These are phyloP conservation scores for Kluyveromyces starmeri DNA, from an alignment of 805 yeast genomes.

Conservation along the genomic window DNA sequence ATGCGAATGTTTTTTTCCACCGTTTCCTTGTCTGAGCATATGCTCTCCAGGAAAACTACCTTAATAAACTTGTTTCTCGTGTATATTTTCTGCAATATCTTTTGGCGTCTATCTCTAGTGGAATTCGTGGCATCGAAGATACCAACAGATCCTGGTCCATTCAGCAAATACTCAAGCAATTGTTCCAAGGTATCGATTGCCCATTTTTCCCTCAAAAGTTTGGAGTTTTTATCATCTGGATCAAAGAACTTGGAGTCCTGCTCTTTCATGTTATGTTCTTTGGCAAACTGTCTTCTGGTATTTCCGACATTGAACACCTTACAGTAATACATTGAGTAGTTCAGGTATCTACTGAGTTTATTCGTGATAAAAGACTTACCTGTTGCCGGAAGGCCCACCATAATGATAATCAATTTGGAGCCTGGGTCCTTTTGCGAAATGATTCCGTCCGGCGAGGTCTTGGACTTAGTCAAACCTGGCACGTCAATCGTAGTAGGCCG, in stretches of 20 bases:
- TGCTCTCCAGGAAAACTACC: constrained; percentile 76
- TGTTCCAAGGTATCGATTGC: constrained; percentile 90
- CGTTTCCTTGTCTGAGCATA: constrained; percentile 71
- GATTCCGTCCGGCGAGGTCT: constrained; percentile 67
- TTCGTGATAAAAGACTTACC: constrained; percentile 93
- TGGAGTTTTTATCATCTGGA: constrained; percentile 62
- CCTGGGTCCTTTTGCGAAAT: constrained; percentile 62
- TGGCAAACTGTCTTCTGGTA: constrained; percentile 70
- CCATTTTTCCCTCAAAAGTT: constrained; percentile 79
- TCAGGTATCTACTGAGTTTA: constrained; percentile 79
- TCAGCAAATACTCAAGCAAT: constrained; percentile 67
- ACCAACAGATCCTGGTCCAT: constrained; percentile 85
- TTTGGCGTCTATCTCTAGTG: constrained; percentile 53
- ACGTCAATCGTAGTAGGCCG: constrained; percentile 81
- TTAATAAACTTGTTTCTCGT: constrained; percentile 56
- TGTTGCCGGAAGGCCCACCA: constrained; percentile 95
- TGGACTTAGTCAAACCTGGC: constrained; percentile 82
- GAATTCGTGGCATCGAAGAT: constrained; percentile 82
- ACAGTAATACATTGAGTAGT: constrained; percentile 90
- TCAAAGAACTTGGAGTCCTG: constrained; percentile 83
- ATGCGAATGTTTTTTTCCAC: constrained; percentile 78
- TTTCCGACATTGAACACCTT: constrained; percentile 93
- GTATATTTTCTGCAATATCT: constrained; percentile 48
- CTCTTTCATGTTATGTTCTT: constrained; percentile 22
- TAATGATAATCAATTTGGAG: constrained; percentile 79